Base-by-base conservation (phyloP, 2,329 filamentous ascomycete genomes). In the Cyanodermella asteris region DNA sequence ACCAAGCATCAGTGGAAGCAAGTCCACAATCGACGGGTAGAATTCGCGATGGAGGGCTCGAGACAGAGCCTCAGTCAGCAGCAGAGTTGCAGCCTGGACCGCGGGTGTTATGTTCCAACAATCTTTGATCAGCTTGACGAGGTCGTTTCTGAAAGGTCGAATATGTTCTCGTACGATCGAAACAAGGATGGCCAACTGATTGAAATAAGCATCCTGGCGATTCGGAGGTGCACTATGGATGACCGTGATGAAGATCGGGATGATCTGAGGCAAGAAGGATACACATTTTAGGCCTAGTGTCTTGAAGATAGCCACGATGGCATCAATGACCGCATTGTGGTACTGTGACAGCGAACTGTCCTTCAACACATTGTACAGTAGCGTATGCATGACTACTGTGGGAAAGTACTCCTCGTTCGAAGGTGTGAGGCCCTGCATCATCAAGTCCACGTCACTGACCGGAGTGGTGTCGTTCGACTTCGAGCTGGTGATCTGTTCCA, bases 341-440 rank as follows among this genome's bases (percentile, higher is more conserved):
- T 91, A 84, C 40, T 90, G 77, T 8, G 73, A 67, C 4, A 97
- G 58, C 0, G 87, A 94, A 14, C 72, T 70, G 38, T 97, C 87
- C 40, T 84, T 90, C 18, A 97, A 53, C 36, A 97, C 82, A 28
- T 54, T 57, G 29, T 81, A 73, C 40, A 97, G 69, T 7, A 97
- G 61, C 2, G 87, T 90, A 40, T 91, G 91, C 44, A 97, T 93
- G 23, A 93, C 87, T 11, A 97, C 81, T 0, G 87, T 97, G 1
- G 87, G 87, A 42, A 91, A 97, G 48, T 97, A 97, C 40, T 97
- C 87, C 42, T 97, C 91, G 41, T 78, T 91, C 1, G 84, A 94
- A 0, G 87, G 90, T 1, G 82, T 94, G 20, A 93, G 59, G 9
- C 90, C 87, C 20, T 78, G 81, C 84, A 97, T 97, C 60, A 97